These are phyloP conservation scores for Citrus inodora DNA, from an alignment of 345 rosid species.

Conservation along the genomic window DNA sequence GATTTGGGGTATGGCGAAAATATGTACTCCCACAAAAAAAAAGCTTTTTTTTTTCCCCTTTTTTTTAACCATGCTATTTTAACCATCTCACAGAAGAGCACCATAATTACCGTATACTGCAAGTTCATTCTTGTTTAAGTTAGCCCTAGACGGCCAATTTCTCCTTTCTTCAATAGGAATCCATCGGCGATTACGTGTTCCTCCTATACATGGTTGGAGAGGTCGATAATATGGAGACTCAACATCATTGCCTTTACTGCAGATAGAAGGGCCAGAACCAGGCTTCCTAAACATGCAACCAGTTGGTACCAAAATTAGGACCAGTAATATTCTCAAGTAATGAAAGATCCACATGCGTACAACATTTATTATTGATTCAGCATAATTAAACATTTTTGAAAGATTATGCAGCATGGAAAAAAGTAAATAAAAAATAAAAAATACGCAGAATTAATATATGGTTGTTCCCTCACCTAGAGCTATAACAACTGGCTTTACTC, in stretches of 20 bases:
- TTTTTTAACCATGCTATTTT: not conserved
- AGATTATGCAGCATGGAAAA: not conserved
- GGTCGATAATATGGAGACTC: slow-evolving; percentile 92
- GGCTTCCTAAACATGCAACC: slow-evolving; percentile 53
- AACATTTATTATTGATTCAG: not conserved
- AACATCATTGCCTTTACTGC: slow-evolving; percentile 72
- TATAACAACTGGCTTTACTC: slow-evolving; percentile 62
- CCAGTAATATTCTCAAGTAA: slow-evolving; percentile 9
- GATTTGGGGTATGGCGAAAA: too few species aligned
- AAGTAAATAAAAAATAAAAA: not conserved
- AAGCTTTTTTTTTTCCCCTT: too few species aligned
- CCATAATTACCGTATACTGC: slow-evolving; percentile 63
- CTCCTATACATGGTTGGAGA: slow-evolving; percentile 80
- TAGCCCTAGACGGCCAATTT: slow-evolving; percentile 86
- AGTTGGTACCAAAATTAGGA: slow-evolving; percentile 20
- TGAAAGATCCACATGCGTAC: not conserved
- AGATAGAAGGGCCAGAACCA: slow-evolving; percentile 71
- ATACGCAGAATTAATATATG: not conserved
- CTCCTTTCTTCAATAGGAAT: slow-evolving; percentile 71
- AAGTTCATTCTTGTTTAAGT: slow-evolving; percentile 69
- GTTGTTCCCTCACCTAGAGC: slow-evolving; percentile 56
- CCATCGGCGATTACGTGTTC: slow-evolving; percentile 84
- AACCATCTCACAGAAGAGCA: slow-evolving; percentile 3
- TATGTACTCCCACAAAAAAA: not conserved
- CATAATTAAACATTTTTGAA: not conserved